Conservation (phyloP, 148 eudicot species). For the Rhododendron henanense region DNA sequence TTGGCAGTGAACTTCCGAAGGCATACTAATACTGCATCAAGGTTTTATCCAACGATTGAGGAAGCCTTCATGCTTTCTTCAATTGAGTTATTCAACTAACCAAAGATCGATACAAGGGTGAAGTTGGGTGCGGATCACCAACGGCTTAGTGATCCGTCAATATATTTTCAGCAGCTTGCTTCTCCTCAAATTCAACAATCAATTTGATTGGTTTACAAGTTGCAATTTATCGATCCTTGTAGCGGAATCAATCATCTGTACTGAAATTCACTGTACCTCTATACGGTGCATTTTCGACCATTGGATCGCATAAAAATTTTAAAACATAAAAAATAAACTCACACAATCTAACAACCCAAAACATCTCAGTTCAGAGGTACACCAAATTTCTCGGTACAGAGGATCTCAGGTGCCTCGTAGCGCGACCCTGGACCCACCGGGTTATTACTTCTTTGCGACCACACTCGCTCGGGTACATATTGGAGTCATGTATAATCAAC, state of each 20-base stretch:
- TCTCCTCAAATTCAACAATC: background rate
- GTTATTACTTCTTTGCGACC: background rate
- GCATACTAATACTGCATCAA: background rate
- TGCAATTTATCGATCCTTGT: background rate
- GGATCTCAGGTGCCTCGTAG: too few species aligned
- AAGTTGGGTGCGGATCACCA: background rate
- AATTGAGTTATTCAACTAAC: background rate
- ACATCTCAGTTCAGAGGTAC: background rate
- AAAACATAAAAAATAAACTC: background rate
- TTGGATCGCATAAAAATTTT: background rate
- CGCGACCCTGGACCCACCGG: background rate
- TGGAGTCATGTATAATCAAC: too few species aligned
- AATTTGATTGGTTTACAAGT: background rate
- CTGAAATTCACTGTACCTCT: too few species aligned
- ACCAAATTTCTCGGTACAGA: background rate
- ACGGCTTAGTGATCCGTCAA: background rate
- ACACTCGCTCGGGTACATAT: background rate
- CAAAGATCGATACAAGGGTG: background rate
- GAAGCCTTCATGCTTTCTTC: background rate
- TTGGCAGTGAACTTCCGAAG: background rate
- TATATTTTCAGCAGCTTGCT: background rate
- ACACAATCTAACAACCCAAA: background rate
- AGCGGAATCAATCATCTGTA: background rate
- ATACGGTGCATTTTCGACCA: background rate
- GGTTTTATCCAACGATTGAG: background rate